Conservation (phyloP, 345 rosid species). For the Rhodamnia rubescens region DNA sequence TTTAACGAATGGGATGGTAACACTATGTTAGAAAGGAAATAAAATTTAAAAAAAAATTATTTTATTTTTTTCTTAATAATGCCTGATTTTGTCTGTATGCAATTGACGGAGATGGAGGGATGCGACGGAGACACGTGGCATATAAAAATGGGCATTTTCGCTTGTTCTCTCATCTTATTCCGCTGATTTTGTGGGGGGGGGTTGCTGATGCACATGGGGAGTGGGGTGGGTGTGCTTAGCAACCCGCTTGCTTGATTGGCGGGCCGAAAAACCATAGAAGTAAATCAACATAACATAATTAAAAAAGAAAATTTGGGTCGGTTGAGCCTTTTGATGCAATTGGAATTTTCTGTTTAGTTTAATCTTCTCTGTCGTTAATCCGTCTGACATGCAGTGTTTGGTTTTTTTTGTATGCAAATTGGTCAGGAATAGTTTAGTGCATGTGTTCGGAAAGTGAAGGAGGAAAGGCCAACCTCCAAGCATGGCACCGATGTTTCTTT, state of each 20-base stretch:
- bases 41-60: not conserved
- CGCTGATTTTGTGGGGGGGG: constrained; percentile 8
- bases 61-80: not conserved
- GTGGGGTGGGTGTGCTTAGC: constrained; percentile 14
- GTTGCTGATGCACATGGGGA: constrained; percentile 26
- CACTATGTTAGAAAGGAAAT: not conserved
- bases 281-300: not conserved
- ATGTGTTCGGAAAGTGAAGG: not conserved
- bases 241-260: constrained; percentile 49
- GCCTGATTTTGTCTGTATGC: not conserved
- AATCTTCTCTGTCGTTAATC: not conserved
- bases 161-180: not conserved
- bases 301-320: not conserved
- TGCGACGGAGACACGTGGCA: not conserved
- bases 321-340: constrained; percentile 2
- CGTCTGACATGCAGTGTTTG: not conserved
- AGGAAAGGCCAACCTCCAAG: not conserved
- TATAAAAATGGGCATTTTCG: not conserved
- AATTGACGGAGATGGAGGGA: not conserved
- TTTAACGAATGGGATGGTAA: accelerated
- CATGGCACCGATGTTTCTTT: not conserved
- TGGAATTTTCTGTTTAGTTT: not conserved
- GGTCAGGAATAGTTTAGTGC: not conserved
- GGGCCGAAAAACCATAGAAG: constrained; percentile 13
- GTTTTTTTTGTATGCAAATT: not conserved